Evolutionary conservation across 2,329 filamentous ascomycete genomes (phyloP), one percentile per base, ranked within the genome.

Genomic region (Graphilbum sp.): DNA sequence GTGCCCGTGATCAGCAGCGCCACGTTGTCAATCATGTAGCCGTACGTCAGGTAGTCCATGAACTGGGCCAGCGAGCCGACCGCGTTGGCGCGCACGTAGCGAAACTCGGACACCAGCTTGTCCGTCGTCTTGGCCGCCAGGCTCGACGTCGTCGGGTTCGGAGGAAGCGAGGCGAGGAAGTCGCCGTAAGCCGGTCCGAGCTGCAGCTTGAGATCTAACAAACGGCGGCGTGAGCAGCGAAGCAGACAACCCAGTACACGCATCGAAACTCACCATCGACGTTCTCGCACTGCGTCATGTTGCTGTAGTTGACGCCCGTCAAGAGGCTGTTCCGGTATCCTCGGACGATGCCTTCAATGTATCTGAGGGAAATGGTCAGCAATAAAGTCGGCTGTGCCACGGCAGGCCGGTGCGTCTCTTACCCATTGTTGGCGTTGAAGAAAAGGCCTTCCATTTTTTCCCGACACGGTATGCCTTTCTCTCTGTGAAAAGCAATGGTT

Each of bases 1-100:
- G 90, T 98, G 45, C 90, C 90, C 18, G 90, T 98, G 59, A 98
- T 98, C 52, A 98, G 75, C 31, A 98, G 78, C 30, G 92, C 90
- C 38, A 98, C 86, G 52, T 98, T 98, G 63, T 98, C 90, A 60
- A 98, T 98, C 90, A 98, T 98, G 69, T 98, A 98, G 45, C 87
- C 88, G 58, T 98, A 98, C 2, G 90, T 98, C 44, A 98, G 67
- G 60, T 94, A 98, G 59, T 96, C 86, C 74, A 98, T 86, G 60
- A 98, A 98, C 55, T 84, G 86, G 45, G 87, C 79, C 29, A 95
- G 75, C 1, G 86, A 84, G 15, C 90, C 90, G 2, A 84, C 84
- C 21, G 88, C 83, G 55, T 98, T 94, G 45, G 87, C 86, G 49
- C 92, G 84, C 34, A 98, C 71, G 58, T 98, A 98, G 54, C 86